Conservation (phyloP, 192 early-diverging fungal genomes). For the Funneliformis mosseae region DNA sequence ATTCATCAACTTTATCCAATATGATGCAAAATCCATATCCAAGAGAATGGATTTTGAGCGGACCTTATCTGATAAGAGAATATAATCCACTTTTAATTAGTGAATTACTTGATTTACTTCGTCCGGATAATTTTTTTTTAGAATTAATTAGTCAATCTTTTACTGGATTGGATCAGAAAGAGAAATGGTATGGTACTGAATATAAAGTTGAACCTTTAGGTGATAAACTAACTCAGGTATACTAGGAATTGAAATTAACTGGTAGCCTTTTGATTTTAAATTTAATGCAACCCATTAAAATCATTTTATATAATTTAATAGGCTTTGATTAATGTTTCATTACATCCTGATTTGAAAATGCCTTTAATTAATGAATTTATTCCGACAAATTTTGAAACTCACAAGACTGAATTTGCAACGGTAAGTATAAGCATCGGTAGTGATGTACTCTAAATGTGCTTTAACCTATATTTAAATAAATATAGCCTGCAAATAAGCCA, state of each 20-base stretch:
- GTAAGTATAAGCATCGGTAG: not conserved
- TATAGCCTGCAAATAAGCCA: constrained; percentile 41
- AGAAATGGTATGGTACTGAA: constrained; percentile 82
- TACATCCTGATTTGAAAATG: constrained; percentile 63
- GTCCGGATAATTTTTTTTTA: not conserved
- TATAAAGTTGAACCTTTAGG: constrained; percentile 70
- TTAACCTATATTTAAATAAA: constrained; percentile 5
- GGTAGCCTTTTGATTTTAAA: too few species aligned
- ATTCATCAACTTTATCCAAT: constrained; percentile 68
- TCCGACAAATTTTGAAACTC: constrained; percentile 77
- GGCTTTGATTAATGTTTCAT: constrained; percentile 46
- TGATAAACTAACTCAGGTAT: constrained; percentile 53
- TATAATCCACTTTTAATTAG: constrained; percentile 64
- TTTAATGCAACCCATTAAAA: not conserved
- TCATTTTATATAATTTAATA: constrained; percentile 31
- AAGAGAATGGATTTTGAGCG: constrained; percentile 66
- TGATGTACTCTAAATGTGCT: not conserved
- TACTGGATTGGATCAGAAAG: constrained; percentile 50
- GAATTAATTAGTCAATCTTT: constrained; percentile 2
- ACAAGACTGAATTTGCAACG: constrained; percentile 40
- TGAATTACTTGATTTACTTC: constrained; percentile 51
- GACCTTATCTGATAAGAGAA: constrained; percentile 67
- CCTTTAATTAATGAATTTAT: constrained; percentile 82
- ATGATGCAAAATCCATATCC: constrained; percentile 81
- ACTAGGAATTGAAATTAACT: too few species aligned